phyloP scores from a whole-genome alignment of 2,329 filamentous ascomycete species.

The Alternaria longipes region DNA sequence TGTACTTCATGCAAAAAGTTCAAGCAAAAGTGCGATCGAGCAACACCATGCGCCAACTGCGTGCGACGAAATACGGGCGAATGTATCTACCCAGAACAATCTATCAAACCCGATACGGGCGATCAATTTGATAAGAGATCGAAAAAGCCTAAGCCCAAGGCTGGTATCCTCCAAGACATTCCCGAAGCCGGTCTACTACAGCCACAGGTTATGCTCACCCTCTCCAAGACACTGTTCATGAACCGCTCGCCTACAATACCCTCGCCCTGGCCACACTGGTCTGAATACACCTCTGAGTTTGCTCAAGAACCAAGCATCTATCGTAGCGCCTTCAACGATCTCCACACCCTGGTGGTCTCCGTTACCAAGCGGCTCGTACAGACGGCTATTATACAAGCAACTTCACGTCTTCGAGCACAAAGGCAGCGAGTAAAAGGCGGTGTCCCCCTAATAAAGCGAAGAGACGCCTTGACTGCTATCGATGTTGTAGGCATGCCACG shows the following conservation, averaged over 20 bases:
- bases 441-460: slow-evolving; percentile 50
- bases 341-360: slow-evolving; percentile 72
- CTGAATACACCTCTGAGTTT: slow-evolving; percentile 34
- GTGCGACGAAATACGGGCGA: slow-evolving; percentile 9
- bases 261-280: slow-evolving; percentile 48
- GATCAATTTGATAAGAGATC: background rate
- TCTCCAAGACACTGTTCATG: slow-evolving; percentile 50
- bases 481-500: slow-evolving; percentile 62
- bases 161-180: slow-evolving; percentile 36
- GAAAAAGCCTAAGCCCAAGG: background rate
- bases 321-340: slow-evolving; percentile 78
- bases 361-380: slow-evolving; percentile 76
- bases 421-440: slow-evolving; percentile 42
- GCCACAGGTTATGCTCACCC: slow-evolving; percentile 36
- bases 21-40: slow-evolving; percentile 24
- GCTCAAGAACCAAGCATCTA: slow-evolving; percentile 70
- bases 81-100: slow-evolving; percentile 18
- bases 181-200: slow-evolving; percentile 47
- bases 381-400: slow-evolving; percentile 73
- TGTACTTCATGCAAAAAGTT: slow-evolving; percentile 19
- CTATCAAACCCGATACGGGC: slow-evolving; percentile 4
- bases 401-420: slow-evolving; percentile 69
- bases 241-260: slow-evolving; percentile 40
- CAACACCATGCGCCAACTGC: slow-evolving; percentile 22
- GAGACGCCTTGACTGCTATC: slow-evolving; percentile 65